phyloP scores from a whole-genome alignment of 2,329 filamentous ascomycete genomes.

The Exophiala bonariae region DNA sequence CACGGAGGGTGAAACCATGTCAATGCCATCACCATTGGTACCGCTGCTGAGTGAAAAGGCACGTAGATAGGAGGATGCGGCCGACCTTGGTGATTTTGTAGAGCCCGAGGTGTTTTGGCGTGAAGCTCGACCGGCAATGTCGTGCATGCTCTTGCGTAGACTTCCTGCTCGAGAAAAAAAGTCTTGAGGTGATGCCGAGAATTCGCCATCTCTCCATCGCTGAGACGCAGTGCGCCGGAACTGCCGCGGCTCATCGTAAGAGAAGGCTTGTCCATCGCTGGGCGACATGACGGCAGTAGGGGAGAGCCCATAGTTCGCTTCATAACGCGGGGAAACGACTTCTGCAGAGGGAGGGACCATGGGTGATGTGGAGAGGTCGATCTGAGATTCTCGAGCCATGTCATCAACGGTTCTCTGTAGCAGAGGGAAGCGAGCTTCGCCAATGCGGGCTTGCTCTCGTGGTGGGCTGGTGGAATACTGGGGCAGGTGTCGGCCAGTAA shows the following conservation, averaged over 20 bases:
- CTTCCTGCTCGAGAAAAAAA: constrained; percentile 29
- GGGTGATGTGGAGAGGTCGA: constrained; percentile 12
- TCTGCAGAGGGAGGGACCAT: constrained; percentile 22
- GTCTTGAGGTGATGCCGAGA: constrained; percentile 37
- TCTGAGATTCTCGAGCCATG: constrained; percentile 25
- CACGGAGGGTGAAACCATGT: constrained; percentile 47
- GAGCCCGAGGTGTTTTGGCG: constrained; percentile 35
- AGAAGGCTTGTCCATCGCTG: constrained; percentile 18
- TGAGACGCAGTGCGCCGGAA: constrained; percentile 27
- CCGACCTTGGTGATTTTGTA: constrained; percentile 54
- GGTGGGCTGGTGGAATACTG: constrained; percentile 24
- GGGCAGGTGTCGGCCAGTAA: constrained; percentile 25
- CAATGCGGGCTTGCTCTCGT: constrained; percentile 25
- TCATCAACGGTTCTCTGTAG: constrained; percentile 29
- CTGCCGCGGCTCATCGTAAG: constrained; percentile 23
- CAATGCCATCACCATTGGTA: constrained; percentile 22
- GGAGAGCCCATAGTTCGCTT: constrained; percentile 15
- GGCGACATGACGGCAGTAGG: constrained; percentile 17
- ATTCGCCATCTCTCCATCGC: constrained; percentile 30
- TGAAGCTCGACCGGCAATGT: constrained; percentile 17
- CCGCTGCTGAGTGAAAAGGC: constrained; percentile 50
- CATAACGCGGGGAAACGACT: constrained; percentile 19
- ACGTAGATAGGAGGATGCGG: constrained; percentile 57
- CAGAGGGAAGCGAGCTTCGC: constrained; percentile 28
- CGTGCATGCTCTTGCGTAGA: constrained; percentile 21